Percentiles rank a stretch among this genome's conserved stretches.
Evolutionary conservation across 441 rosid species (phyloP).

Genomic region (California macrophylla): DNA sequence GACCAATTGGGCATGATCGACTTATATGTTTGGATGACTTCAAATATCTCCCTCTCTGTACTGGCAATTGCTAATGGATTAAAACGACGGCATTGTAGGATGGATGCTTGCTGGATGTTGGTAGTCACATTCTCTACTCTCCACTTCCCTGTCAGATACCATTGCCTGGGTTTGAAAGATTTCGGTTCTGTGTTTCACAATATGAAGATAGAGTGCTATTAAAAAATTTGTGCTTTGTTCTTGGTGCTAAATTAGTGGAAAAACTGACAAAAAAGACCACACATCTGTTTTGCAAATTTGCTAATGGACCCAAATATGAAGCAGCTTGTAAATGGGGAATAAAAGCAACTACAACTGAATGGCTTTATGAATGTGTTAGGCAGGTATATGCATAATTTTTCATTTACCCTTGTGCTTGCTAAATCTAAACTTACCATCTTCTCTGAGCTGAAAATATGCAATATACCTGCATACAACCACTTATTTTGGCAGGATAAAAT

Average conservation of each 20-base stretch:
- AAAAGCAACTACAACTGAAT: constrained; percentile 54
- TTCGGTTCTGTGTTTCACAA: constrained; percentile 78
- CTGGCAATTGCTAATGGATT: constrained; percentile 20
- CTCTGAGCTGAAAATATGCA: constrained; percentile 6
- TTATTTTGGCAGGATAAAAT: constrained; percentile 54
- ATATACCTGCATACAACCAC: neutral
- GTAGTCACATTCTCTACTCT: constrained; percentile 75
- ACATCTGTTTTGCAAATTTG: constrained; percentile 75
- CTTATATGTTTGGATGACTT: neutral
- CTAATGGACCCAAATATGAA: constrained; percentile 69
- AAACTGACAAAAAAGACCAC: constrained; percentile 68
- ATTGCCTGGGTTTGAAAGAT: constrained; percentile 68
- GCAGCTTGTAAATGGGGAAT: constrained; percentile 75
- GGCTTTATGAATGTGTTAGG: constrained; percentile 85
- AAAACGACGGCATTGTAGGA: constrained; percentile 46
- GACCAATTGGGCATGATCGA: neutral
- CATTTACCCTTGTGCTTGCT: constrained; percentile 7
- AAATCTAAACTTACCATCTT: constrained; percentile 8
- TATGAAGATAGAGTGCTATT: constrained; percentile 62
- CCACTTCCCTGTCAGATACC: constrained; percentile 83
- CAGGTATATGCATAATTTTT: constrained; percentile 44
- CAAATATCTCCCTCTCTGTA: constrained; percentile 6
- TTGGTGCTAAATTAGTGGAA: constrained; percentile 69
- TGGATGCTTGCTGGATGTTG: constrained; percentile 71
- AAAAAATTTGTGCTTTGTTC: constrained; percentile 71